Evolutionary conservation across 2,329 filamentous ascomycete genomes (phyloP), one percentile per base, ranked within the genome.

Genomic region (Clonostachys rosea): DNA sequence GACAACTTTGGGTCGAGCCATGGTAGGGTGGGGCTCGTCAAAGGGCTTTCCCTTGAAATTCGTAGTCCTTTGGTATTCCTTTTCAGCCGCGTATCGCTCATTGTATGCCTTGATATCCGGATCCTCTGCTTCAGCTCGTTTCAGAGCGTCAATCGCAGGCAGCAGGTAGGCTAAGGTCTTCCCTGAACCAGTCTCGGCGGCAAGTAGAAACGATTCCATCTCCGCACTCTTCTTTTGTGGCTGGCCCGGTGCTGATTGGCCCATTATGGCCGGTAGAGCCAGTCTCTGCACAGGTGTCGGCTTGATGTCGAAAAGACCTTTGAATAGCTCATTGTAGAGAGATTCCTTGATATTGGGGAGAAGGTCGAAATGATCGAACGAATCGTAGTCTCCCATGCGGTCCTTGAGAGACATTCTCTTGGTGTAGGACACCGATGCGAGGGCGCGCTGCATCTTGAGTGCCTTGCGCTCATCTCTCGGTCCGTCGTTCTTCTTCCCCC

Each of bases 131-230:
- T 92, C 89, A 6, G 82, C 83, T 34, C 81, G 72, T 69, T 99
- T 99, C 57, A 99, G 67, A 9, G 89, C 87, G 66, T 99, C 84
- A 45, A 99, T 75, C 14, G 86, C 78, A 0, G 94, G 95, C 6
- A 96, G 68, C 6, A 97, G 73, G 61, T 99, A 99, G 9, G 94
- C 90, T 51, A 99, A 73, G 1, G 94, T 99, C 73, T 99, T 99
- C 50, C 94, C 94, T 1, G 94, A 97, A 12, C 94, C 94, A 1
- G 94, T 99, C 73, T 99, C 94, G 11, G 94, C 94, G 5, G 94
- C 94, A 44, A 99, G 75, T 12, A 99, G 76, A 60, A 89, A 96
- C 1, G 66, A 66, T 39, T 56, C 51, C 44, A 53, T 50, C 68
- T 73, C 78, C 12, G 14, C 8, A 18, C 36, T 18, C 50, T 69